Evolutionary conservation across 2,329 filamentous ascomycete genomes (phyloP).

Genomic region (Domatiomyces catenatus): DNA sequence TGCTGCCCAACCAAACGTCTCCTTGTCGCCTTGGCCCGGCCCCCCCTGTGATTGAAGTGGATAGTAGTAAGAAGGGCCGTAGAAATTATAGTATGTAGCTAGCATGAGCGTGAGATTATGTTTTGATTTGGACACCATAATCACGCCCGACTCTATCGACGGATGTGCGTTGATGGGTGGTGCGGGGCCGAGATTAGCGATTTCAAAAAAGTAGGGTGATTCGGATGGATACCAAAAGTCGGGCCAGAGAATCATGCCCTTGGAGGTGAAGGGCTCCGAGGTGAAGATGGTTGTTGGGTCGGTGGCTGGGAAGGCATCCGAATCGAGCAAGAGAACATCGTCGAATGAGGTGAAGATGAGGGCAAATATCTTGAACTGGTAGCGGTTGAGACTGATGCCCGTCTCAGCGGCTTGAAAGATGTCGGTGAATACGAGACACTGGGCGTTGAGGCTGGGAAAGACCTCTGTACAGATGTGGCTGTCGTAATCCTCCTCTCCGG

Average conservation of each 20-base stretch:
- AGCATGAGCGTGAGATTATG: conserved; percentile 31
- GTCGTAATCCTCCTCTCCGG: conserved; percentile 16
- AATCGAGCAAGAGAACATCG: conserved; percentile 44
- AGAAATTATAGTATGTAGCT: conserved; percentile 35
- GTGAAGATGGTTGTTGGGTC: conserved; percentile 33
- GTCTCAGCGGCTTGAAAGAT: conserved; percentile 16
- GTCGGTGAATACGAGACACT: conserved; percentile 22
- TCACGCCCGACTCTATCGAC: conserved; percentile 31
- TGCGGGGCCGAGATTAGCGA: conserved; percentile 22
- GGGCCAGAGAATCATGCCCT: conserved; percentile 42
- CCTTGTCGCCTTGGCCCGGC: conserved; percentile 36
- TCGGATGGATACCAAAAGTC: conserved; percentile 36
- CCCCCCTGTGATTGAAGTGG: conserved; percentile 32
- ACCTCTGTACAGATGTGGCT: conserved; percentile 18
- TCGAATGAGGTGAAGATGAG: conserved; percentile 45
- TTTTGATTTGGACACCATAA: conserved; percentile 30
- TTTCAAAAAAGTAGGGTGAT: conserved; percentile 29
- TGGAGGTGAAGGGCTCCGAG: conserved; percentile 36
- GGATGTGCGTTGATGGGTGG: conserved; percentile 21
- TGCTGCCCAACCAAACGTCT: conserved; percentile 35
- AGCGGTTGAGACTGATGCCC: conserved; percentile 18
- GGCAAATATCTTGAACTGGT: conserved; percentile 42
- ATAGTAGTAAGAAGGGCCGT: conserved; percentile 32
- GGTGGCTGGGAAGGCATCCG: conserved; percentile 38
- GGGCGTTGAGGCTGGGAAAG: conserved; percentile 19